phyloP scores from a whole-genome alignment of 768 basidiomycete genomes.

The Boletus tomentosulus region DNA sequence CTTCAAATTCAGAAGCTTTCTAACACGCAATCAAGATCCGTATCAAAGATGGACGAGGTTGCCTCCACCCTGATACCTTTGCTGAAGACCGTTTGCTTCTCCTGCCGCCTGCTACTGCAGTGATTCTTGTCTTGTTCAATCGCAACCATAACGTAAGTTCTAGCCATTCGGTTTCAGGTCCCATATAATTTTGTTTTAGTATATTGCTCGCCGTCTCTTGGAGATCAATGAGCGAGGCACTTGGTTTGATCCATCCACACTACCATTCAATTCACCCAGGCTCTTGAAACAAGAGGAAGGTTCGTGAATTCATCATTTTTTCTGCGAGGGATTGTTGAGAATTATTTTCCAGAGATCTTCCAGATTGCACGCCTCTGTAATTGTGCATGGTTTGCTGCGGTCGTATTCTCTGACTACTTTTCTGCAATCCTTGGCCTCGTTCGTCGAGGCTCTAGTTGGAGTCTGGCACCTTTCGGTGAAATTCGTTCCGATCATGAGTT shows the following conservation, averaged over 20 bases:
- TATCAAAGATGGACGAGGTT: slow-evolving; percentile 58
- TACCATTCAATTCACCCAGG: slow-evolving; percentile 33
- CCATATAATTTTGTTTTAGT: slow-evolving; percentile 38
- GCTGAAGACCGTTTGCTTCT: slow-evolving; percentile 75
- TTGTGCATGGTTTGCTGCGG: slow-evolving; percentile 72
- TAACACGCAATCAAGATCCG: slow-evolving; percentile 19
- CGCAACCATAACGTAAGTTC: slow-evolving; percentile 80
- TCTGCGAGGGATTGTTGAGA: background rate
- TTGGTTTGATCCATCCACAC: slow-evolving; percentile 50
- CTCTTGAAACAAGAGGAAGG: slow-evolving; percentile 55
- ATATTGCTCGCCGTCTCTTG: slow-evolving; percentile 71
- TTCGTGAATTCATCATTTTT: slow-evolving; percentile 1
- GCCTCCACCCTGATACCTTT: slow-evolving; percentile 67
- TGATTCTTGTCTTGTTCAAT: slow-evolving; percentile 79
- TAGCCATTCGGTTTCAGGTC: background rate
- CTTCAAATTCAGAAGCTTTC: background rate
- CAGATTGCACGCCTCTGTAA: slow-evolving; percentile 76
- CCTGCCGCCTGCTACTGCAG: slow-evolving; percentile 74
- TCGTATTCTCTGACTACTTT: slow-evolving; percentile 84
- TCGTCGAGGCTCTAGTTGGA: slow-evolving; percentile 73
- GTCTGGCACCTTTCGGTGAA: slow-evolving; percentile 71
- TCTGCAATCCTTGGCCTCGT: slow-evolving; percentile 76
- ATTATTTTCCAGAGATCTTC: slow-evolving; percentile 59
- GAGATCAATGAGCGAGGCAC: slow-evolving; percentile 77
- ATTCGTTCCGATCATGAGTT: slow-evolving; percentile 56